Percentiles rank a stretch among this genome's conserved stretches.
Evolutionary conservation across 305 asterid genomes (phyloP).

Genomic region (Withania somnifera): DNA sequence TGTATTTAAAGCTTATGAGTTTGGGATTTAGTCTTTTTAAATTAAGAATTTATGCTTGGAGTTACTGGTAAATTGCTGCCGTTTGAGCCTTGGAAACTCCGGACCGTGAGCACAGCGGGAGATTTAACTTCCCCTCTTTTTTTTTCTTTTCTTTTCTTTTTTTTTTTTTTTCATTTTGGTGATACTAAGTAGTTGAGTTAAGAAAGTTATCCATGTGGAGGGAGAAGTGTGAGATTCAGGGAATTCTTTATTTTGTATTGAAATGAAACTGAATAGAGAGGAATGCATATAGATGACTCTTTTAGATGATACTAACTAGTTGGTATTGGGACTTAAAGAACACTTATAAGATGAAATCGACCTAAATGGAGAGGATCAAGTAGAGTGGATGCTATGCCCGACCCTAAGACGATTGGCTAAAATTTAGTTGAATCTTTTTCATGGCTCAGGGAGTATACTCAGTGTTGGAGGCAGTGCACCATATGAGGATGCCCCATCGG

Average conservation of each 20-base stretch:
- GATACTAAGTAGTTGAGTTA: not conserved
- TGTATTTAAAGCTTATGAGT: too few relatives aligned
- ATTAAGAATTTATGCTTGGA: too few relatives aligned
- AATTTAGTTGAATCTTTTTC: not conserved
- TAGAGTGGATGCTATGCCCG: not conserved
- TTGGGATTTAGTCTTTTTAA: too few relatives aligned
- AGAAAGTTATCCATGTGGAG: not conserved
- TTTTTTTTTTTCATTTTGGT: too few relatives aligned
- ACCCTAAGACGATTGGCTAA: not conserved
- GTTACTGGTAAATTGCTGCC: too few relatives aligned
- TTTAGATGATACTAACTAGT: not conserved
- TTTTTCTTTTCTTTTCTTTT: too few relatives aligned
- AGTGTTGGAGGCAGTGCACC: conserved; percentile 42
- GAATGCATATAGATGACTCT: not conserved
- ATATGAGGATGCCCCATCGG: conserved; percentile 21
- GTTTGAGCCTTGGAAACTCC: too few relatives aligned
- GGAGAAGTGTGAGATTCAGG: not conserved
- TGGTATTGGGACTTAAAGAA: not conserved
- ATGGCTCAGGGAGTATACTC: conserved; percentile 22
- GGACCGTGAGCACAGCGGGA: too few relatives aligned
- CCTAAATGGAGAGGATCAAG: not conserved
- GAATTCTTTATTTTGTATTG: not conserved
- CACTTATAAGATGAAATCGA: not conserved
- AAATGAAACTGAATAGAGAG: not conserved
- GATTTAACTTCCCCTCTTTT: not conserved